Evolutionary conservation across 805 yeast species (phyloP).

Genomic region (Pichia scutulata): DNA sequence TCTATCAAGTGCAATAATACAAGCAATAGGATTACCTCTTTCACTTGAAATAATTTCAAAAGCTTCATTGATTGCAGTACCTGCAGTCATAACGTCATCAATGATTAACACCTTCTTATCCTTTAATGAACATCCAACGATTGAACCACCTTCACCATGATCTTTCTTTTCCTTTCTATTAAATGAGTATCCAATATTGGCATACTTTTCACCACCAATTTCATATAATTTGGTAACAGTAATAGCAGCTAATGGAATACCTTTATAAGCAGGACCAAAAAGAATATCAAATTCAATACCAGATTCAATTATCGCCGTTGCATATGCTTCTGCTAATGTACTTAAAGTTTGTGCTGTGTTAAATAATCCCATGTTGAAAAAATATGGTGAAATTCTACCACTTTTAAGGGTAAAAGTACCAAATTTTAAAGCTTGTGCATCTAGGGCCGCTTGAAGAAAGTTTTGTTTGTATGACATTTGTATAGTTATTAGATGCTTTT

Average conservation of each 20-base stretch:
- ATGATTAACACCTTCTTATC: conserved; percentile 75
- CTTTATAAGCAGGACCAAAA: conserved; percentile 98
- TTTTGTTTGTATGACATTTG: conserved; percentile 22
- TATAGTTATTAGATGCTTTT: not conserved
- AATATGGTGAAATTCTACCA: conserved; percentile 92
- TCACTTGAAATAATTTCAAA: conserved; percentile 65
- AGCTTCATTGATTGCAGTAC: conserved; percentile 96
- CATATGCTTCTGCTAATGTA: conserved; percentile 82
- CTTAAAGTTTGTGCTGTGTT: conserved; percentile 70
- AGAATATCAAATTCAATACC: conserved; percentile 82
- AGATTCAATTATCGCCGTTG: conserved; percentile 74
- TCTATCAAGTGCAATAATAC: conserved; percentile 89
- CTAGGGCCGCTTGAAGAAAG: conserved; percentile 77
- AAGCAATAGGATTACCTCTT: conserved; percentile 70
- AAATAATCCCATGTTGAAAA: conserved; percentile 90
- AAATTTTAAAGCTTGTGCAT: conserved; percentile 74
- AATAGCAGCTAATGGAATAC: conserved; percentile 90
- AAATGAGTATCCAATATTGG: conserved; percentile 77
- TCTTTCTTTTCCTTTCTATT: conserved; percentile 95
- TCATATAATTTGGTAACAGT: conserved; percentile 91
- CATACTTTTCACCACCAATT: conserved; percentile 72
- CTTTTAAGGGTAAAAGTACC: conserved; percentile 87
- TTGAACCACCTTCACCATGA: conserved; percentile 96
- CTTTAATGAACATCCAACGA: conserved; percentile 75
- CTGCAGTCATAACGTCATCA: conserved; percentile 98